A percentile compares a stretch with the other conserved stretches of the same genome.
Evolutionary conservation across 164 flowering plant genomes (phyloP).

Genomic region (Euptelea pleiosperma): DNA sequence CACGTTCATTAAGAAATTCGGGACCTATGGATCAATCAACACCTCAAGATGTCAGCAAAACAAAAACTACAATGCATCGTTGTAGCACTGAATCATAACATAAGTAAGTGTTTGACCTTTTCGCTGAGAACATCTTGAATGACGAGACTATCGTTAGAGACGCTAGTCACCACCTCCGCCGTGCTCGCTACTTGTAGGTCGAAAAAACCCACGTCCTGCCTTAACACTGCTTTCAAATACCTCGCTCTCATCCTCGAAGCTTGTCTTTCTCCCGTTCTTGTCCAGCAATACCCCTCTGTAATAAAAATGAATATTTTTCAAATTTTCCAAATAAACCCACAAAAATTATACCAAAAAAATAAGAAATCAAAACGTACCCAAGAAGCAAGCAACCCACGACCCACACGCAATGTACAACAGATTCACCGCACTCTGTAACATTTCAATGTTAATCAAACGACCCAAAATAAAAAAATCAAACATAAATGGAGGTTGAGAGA

Average conservation of each 20-base stretch:
- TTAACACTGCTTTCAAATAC: slow-evolving; percentile 69
- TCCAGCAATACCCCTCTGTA: slow-evolving; percentile 88
- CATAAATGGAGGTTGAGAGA: too few species aligned
- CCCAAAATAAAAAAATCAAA: not conserved
- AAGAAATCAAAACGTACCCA: slow-evolving; percentile 7
- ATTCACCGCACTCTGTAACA: slow-evolving; percentile 41
- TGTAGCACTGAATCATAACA: not conserved
- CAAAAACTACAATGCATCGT: too few species aligned
- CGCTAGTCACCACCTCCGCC: slow-evolving; percentile 64
- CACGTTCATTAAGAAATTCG: slow-evolving; percentile 68
- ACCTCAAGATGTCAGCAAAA: too few species aligned
- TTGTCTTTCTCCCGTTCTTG: slow-evolving; percentile 83
- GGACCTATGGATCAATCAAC: too few species aligned
- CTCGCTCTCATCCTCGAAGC: slow-evolving; percentile 65
- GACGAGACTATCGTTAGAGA: slow-evolving; percentile 73
- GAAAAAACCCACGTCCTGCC: slow-evolving; percentile 85
- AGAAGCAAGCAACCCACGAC: slow-evolving; percentile 37
- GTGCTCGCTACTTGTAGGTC: slow-evolving; percentile 74
- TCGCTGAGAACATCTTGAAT: slow-evolving; percentile 79
- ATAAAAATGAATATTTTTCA: too few species aligned
- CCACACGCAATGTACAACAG: slow-evolving; percentile 45
- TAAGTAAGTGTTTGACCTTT: too few species aligned
- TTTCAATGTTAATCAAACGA: not conserved
- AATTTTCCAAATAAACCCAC: not conserved
- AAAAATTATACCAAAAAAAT: too few species aligned